Evolutionary conservation across 257 asterid genomes (phyloP).

Genomic region (Penstemon barbatus): DNA sequence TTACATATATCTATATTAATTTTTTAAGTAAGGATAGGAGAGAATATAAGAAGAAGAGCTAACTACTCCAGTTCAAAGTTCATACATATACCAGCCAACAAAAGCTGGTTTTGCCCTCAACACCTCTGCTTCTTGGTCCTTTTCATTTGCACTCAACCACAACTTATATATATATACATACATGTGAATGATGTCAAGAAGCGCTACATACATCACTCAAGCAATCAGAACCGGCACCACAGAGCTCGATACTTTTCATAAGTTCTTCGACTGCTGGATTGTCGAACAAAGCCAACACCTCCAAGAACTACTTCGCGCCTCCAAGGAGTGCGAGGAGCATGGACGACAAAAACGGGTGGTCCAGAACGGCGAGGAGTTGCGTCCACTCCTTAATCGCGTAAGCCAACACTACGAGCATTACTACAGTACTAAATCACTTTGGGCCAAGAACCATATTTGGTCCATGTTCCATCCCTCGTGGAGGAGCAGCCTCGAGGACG

Average conservation of each 20-base stretch:
- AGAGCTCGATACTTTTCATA: constrained; percentile 32
- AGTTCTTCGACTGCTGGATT: constrained; percentile 54
- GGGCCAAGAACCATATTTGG: constrained; percentile 36
- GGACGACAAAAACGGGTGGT: no score
- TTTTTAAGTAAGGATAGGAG: no score
- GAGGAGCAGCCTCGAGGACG: constrained; percentile 36
- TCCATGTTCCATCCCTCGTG: constrained; percentile 61
- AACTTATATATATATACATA: no score
- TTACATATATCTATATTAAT: no score
- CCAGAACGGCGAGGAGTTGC: neutral
- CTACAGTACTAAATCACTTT: constrained; percentile 41
- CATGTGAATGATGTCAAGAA: neutral
- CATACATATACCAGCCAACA: no score
- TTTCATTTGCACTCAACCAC: no score
- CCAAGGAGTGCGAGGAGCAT: constrained; percentile 14
- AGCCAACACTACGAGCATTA: constrained; percentile 58
- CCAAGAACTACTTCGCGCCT: constrained; percentile 41
- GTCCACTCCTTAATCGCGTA: constrained; percentile 34
- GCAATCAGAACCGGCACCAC: constrained; percentile 1
- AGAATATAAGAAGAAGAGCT: no score
- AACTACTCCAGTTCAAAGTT: no score
- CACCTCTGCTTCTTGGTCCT: no score
- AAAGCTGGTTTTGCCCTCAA: no score
- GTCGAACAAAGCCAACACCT: constrained; percentile 47
- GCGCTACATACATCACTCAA: constrained; percentile 10